Base-by-base conservation (phyloP, 164 flowering plant species). In the Dillenia suffruticosa region DNA sequence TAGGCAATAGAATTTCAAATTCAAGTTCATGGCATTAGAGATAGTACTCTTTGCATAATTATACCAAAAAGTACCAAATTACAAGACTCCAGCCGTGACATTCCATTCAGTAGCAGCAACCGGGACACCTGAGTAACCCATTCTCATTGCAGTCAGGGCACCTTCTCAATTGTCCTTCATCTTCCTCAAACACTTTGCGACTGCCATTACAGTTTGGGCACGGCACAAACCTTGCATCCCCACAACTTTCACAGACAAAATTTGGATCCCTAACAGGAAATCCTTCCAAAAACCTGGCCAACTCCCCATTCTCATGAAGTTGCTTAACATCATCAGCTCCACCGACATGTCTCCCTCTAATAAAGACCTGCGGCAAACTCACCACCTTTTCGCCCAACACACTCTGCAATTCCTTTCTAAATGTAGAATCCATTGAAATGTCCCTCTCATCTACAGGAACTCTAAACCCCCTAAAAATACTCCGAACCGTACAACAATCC, bases 91-190 rank as follows among this genome's bases (percentile, higher is more conserved):
- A 44, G 40, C 7, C 5, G 40, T 32, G 40, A 32, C 4, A 32
- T 32, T 32, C 7, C 16, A 44, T 22, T 81, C 77, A 85, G 44
- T 71, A 66, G 72, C 84, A 82, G 67, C 99, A 94, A 56, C 62
- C 44, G 2, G 92, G 88, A 77, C 99, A 95, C 14, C 97, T 68
- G 9, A 89, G 68, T 71, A 94, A 73, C 5, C 99, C 99, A 61
- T 94, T 94, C 78, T 94, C 99, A 64, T 94, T 94, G 69, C 99
- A 94, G 2, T 73, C 72, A 0, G 67, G 65, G 70, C 99, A 94
- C 49, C 87, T 76, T 24, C 74, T 76, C 63, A 82, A 44, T 54
- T 49, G 70, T 12, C 73, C 85, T 44, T 81, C 87, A 0, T 85
- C 93, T 46, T 86, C 92, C 8, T 68, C 78, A 64, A 81, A 95